Evolutionary conservation across 2,329 filamentous ascomycete genomes (phyloP).

Genomic region (Cryphonectria nitschkei): DNA sequence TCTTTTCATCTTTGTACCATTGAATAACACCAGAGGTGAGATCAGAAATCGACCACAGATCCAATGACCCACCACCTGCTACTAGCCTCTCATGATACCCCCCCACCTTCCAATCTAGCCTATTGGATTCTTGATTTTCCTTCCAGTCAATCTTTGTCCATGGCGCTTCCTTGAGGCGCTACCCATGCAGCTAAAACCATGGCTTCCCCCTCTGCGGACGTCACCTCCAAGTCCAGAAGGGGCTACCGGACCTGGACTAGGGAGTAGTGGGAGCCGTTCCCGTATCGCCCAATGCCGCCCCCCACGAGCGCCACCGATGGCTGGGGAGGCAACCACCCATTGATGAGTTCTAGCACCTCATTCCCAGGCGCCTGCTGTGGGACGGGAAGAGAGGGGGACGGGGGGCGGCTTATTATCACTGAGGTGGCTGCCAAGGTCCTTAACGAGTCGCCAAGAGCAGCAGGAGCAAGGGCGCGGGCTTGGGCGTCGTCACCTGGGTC

Average conservation of each 20-base stretch:
- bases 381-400: not conserved
- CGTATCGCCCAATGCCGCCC: not conserved
- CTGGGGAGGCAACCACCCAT: not conserved
- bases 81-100: not conserved
- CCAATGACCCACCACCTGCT: not conserved
- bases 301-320: not conserved
- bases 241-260: not conserved
- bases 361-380: not conserved
- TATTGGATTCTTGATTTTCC: not conserved
- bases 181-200: constrained; percentile 4
- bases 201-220: not conserved
- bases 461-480: not conserved
- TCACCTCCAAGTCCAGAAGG: not conserved
- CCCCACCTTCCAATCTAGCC: not conserved
- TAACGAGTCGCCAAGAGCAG: not conserved
- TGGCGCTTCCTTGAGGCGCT: not conserved
- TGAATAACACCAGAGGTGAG: too few relatives aligned
- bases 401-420: not conserved
- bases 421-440: not conserved
- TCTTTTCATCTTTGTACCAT: not conserved
- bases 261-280: not conserved
- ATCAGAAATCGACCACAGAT: not conserved
- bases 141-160: not conserved
- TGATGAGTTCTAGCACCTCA: not conserved
- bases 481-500: not conserved